Evolutionary conservation across 179 eudicot genomes (phyloP).

Genomic region (Camellia oleifera): DNA sequence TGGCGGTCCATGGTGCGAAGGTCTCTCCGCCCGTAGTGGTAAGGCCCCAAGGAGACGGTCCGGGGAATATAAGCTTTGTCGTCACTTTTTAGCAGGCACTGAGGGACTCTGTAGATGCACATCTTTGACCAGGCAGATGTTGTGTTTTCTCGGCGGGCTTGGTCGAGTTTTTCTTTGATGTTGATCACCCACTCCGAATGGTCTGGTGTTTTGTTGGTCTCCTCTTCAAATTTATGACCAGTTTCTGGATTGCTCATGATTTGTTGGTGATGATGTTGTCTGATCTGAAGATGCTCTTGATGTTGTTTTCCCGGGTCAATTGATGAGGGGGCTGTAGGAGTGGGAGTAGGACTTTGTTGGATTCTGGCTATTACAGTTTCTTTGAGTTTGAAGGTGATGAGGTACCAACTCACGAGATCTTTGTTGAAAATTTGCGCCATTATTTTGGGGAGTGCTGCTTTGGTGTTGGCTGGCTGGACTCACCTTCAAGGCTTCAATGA

Average conservation of each 20-base stretch:
- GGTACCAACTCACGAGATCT: conserved; percentile 87
- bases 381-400: conserved; percentile 82
- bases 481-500: no score
- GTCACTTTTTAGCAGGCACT: no score
- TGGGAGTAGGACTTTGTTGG: conserved; percentile 19
- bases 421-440: conserved; percentile 88
- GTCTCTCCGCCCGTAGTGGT: no score
- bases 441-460: conserved; percentile 1
- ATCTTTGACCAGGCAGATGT: conserved; percentile 28
- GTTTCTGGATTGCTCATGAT: conserved; percentile 15
- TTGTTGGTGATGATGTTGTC: conserved; percentile 3
- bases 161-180: conserved; percentile 55
- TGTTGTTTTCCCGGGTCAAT: background rate
- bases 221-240: conserved; percentile 8
- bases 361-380: conserved; percentile 60
- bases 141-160: conserved; percentile 52
- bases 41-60: no score
- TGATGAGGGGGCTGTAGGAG: conserved; percentile 3
- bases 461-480: background rate
- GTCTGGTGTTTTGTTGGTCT: conserved; percentile 23
- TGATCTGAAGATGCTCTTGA: conserved; percentile 14
- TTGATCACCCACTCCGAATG: conserved; percentile 61
- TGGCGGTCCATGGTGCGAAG: no score
- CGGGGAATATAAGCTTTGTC: no score
- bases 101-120: no score